Base-by-base conservation (phyloP, 1,284 basidiomycete species). In the Rhodotorula sp. region DNA sequence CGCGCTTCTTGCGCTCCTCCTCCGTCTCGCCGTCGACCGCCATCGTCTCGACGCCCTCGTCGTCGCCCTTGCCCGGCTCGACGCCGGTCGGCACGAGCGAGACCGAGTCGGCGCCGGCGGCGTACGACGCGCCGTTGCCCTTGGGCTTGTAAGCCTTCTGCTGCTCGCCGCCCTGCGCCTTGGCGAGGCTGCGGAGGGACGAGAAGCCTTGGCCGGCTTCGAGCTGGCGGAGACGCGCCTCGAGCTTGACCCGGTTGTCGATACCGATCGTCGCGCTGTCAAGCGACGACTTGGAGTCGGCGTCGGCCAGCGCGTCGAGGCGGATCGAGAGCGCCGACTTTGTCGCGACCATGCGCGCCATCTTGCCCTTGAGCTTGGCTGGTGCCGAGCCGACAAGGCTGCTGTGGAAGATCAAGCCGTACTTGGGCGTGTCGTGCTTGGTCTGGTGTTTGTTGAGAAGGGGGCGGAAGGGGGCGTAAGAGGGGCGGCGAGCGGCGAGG, bases 291-390 rank as follows among this genome's bases (percentile, higher is more conserved):
- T 97, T 97, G 79, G 88, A 91, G 73, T 97, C 93, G 41, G 89
- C 86, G 76, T 97, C 95, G 42, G 95, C 91, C 56, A 99, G 88
- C 10, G 96, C 96, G 78, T 99, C 96, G 56, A 98, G 91, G 82
- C 96, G 93, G 79, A 96, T 93, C 8, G 95, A 97, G 16, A 99
- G 88, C 1, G 96, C 92, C 7, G 96, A 90, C 85, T 97, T 97
- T 72, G 96, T 98, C 52, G 96, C 94, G 45, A 98, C 93, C 96
- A 99, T 99, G 78, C 97, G 91, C 19, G 97, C 97, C 96, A 99
- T 98, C 89, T 99, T 99, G 80, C 96, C 97, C 87, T 99, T 99
- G 76, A 97, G 87, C 85, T 97, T 97, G 77, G 94, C 93, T 62
- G 96, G 93, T 66, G 97, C 96, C 85, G 97, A 94, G 52, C 96